Evolutionary conservation across 768 basidiomycete genomes (phyloP), one percentile per base, ranked within the genome.

Genomic region (Agaricus subrufescens): DNA sequence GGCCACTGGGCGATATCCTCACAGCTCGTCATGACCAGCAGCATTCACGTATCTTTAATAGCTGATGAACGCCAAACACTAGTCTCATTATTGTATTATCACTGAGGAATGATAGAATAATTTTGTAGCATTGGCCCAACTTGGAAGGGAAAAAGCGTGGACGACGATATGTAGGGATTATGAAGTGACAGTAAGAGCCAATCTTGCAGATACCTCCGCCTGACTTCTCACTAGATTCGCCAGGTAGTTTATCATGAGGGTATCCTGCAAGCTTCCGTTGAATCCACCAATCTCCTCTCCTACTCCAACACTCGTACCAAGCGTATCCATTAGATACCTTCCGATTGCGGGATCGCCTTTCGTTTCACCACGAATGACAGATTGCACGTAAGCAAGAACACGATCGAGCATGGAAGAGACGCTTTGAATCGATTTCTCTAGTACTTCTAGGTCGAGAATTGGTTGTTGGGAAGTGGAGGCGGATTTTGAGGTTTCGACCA

Each of bases 41-140:
- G 69, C 96, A 98, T 72, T 95, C 93, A 44, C 81, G 95, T 58
- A 93, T 98, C 61, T 99, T 99, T 78, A 99, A 99, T 71, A 90
- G 88, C 71, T 89, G 31, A 50, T 10, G 15, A 31, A 26, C 29
- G 69, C 46, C 39, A 46, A 12, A 19, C 12, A 42, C 40, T 42
- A 14, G 15, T 3, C n/a, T 4, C 19, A 6, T 14, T 6, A 4
- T 19, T 15, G 5, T 15, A 4, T n/a, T 57, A 55, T 34, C 31
- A 64, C 15, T 3, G n/a, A 19, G 15, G 10, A 25, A 15, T 15
- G 8, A 50, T 31, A 38, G 37, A n/a, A 50, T 23, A 30, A 49
- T 37, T 19, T 37, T 37, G 30, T 40, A 23, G 44, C 4, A 23
- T 23, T 49, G 48, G n/a, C 31, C 19, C 42, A 38, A 29, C 26